phyloP scores from a whole-genome alignment of 139 green algal species.

The Chlamydomonas applanata region DNA sequence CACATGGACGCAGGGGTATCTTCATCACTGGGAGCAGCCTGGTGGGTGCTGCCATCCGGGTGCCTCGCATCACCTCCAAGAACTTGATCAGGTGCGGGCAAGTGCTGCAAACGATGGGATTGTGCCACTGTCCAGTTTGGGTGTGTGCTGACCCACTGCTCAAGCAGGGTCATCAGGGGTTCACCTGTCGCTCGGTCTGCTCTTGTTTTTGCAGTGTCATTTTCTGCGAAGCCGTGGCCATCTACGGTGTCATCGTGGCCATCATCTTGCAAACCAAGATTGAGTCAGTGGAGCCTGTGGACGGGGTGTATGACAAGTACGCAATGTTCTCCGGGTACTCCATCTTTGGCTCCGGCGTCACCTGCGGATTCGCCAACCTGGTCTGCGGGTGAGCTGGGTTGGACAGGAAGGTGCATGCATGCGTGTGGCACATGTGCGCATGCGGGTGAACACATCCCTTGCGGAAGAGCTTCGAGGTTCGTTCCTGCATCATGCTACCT shows the following conservation, averaged over 20 bases:
- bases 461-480: too few relatives aligned
- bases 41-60: constrained; percentile 89
- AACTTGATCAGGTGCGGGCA: constrained; percentile 92
- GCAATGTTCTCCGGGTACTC: constrained; percentile 87
- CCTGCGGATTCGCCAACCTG: constrained; percentile 94
- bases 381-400: constrained; percentile 82
- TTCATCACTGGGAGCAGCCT: constrained; percentile 97
- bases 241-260: constrained; percentile 99
- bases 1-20: constrained; percentile 89
- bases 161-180: too few relatives aligned
- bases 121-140: too few relatives aligned
- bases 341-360: constrained; percentile 91
- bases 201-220: constrained; percentile 79
- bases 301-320: constrained; percentile 39
- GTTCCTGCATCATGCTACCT: too few relatives aligned
- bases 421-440: background rate
- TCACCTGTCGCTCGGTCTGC: background rate
- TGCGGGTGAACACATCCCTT: too few relatives aligned
- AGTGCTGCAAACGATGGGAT: too few relatives aligned
- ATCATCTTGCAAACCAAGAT: constrained; percentile 99
- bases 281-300: constrained; percentile 39
- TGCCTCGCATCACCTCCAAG: constrained; percentile 96
- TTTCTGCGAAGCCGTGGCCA: constrained; percentile 98
- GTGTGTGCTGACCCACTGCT: background rate
- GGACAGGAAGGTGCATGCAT: background rate